phyloP scores from a whole-genome alignment of 1,139 yeast species.

The Taiozyma onychis region DNA sequence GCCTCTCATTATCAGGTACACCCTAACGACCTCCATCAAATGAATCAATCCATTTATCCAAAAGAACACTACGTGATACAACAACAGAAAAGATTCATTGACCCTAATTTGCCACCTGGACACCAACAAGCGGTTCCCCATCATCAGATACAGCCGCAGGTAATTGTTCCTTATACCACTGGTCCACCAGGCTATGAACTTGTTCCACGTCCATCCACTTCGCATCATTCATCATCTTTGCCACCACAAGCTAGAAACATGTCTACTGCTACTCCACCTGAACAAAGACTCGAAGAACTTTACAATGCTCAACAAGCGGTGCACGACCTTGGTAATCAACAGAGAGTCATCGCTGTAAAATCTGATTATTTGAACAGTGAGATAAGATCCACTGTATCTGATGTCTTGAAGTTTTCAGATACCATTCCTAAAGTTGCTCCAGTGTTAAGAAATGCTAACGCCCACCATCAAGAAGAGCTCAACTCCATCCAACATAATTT shows the following conservation, averaged over 20 bases:
- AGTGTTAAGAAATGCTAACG: constrained; percentile 10
- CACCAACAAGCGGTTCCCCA: not conserved
- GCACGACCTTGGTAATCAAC: constrained; percentile 15
- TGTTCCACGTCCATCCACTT: not conserved
- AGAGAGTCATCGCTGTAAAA: constrained; percentile 7
- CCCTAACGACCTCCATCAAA: constrained; percentile 4
- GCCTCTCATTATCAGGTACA: constrained; percentile 3
- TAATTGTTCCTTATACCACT: not conserved
- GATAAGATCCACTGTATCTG: constrained; percentile 16
- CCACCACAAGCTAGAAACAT: not conserved
- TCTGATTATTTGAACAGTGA: constrained; percentile 13
- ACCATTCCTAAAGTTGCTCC: constrained; percentile 21
- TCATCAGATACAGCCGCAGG: not conserved
- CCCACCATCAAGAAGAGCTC: constrained; percentile 14
- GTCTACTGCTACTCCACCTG: constrained; percentile 2
- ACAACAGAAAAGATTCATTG: not conserved
- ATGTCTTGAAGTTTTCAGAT: constrained; percentile 20
- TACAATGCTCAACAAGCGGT: constrained; percentile 3
- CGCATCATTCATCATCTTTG: not conserved
- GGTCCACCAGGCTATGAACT: not conserved
- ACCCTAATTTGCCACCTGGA: constrained; percentile 1
- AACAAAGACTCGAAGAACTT: constrained; percentile 8
- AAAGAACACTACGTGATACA: constrained; percentile 1
- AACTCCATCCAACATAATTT: constrained; percentile 17
- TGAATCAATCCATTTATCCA: constrained; percentile 2